phyloP scores from a whole-genome alignment of 2,329 filamentous ascomycete genomes.

The Diplocarpon rosae region DNA sequence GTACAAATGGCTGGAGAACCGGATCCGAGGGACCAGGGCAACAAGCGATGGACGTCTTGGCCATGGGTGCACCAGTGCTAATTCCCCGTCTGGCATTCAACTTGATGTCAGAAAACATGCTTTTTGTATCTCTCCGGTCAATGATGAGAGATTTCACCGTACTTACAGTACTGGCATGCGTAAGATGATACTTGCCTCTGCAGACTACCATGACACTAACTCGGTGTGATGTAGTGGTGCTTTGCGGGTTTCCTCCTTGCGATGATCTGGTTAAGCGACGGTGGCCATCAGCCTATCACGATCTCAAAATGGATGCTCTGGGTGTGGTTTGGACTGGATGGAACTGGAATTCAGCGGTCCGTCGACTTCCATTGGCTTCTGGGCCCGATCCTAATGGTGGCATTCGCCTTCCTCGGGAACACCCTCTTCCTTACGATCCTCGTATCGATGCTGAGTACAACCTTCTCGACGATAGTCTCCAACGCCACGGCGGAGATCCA shows the following conservation, averaged over 20 bases:
- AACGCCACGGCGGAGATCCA: slow-evolving; percentile 78
- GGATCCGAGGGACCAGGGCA: slow-evolving; percentile 40
- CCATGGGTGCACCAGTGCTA: slow-evolving; percentile 66
- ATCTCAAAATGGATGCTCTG: slow-evolving; percentile 88
- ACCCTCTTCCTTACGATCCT: slow-evolving; percentile 82
- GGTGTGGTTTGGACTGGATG: slow-evolving; percentile 86
- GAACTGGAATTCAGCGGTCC: slow-evolving; percentile 38
- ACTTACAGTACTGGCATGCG: neutral
- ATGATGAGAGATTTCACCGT: slow-evolving; percentile 76
- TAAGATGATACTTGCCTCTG: neutral
- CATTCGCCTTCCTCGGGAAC: slow-evolving; percentile 78
- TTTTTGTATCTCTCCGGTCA: slow-evolving; percentile 68
- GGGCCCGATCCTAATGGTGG: slow-evolving; percentile 68
- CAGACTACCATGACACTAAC: no score
- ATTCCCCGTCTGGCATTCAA: slow-evolving; percentile 75
- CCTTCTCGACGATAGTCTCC: slow-evolving; percentile 65
- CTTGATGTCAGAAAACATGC: slow-evolving; percentile 70
- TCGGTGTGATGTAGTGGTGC: slow-evolving; percentile 47
- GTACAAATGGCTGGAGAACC: slow-evolving; percentile 50
- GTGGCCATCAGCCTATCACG: slow-evolving; percentile 49
- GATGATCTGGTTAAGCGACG: slow-evolving; percentile 66
- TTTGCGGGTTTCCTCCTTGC: slow-evolving; percentile 74
- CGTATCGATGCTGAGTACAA: slow-evolving; percentile 78
- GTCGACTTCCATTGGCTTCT: slow-evolving; percentile 64
- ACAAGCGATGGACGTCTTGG: slow-evolving; percentile 68